Evolutionary conservation across 106 monocot genomes (phyloP), one percentile per base, ranked within the genome.

Genomic region (Allium fistulosum): DNA sequence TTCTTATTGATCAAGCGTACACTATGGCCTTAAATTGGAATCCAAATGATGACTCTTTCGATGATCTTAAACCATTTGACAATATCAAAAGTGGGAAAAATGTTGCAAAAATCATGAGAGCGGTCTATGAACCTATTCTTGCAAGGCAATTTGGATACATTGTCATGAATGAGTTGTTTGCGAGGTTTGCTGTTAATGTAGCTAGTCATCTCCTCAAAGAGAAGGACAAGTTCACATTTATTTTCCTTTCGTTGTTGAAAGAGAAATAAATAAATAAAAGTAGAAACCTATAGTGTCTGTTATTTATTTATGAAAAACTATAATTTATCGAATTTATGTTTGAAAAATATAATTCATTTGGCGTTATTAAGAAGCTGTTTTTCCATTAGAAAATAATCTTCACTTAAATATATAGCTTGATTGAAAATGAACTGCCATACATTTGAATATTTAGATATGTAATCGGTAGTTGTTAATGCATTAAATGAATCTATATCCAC

Each of bases 81-180:
- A 73, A 59, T 13, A n/a, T 22, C 9, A 9, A 9, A 51, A 81
- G 77, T 26, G 78, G 75, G 13, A 9, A 51, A 63, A 72, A 75
- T 66, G 66, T 75, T 14, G 78, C 72, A 17, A 81, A 47, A 17
- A 60, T 53, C 26, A 75, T 75, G 69, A 77, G 76, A 67, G 74
- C 85, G 27, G 75, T 85, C 46, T 4, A 69, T 4, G 78, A 78
- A 57, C 78, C 85, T 10, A 26, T 85, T 2, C 59, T 78, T 46
- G 9, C 26, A 2, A 14, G 18, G 15, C 81, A 85, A 9, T 85
- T 85, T 69, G 81, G 81, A 13, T 51, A 71, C 10, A 47, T 7
- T 0, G 75, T 81, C 27, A 53, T 85, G 13, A 71, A 79, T 9
- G 71, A 72, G 2, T 37, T 84, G 2, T 84, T 76, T 57, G 55